Percentiles rank a stretch among this genome's conserved stretches.
phyloP scores from a whole-genome alignment of 176 grass and related monocot species.

The Canna indica region DNA sequence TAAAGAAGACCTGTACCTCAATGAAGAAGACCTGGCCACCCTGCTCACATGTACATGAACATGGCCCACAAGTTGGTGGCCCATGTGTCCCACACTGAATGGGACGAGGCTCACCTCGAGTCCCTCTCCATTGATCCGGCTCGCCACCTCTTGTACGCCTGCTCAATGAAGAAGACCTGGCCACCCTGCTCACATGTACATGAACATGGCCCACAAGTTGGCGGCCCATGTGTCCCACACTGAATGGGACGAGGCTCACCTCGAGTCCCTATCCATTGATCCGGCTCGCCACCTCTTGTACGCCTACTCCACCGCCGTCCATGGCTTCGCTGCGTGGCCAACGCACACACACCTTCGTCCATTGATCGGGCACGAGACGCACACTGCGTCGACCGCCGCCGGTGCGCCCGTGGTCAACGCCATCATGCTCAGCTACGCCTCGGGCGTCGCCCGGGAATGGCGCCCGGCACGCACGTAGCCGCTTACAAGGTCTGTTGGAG shows the following conservation, averaged over 20 bases:
- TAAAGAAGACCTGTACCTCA: no score
- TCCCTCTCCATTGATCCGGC: conserved; percentile 49
- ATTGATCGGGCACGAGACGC: conserved; percentile 61
- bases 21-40: no score
- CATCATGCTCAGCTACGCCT: conserved; percentile 50
- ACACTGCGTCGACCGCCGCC: conserved; percentile 62
- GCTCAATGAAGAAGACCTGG: no score
- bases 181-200: no score
- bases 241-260: conserved; percentile 50
- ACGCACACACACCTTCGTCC: no score
- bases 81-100: conserved; percentile 42
- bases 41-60: conserved; percentile 75
- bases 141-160: conserved; percentile 66
- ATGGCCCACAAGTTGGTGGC: conserved; percentile 31
- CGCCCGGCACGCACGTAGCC: conserved; percentile 53
- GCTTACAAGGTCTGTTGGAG: conserved; percentile 87
- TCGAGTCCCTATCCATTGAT: conserved; percentile 50
- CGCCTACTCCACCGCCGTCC: conserved; percentile 60
- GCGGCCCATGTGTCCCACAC: conserved; percentile 37
- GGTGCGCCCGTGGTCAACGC: conserved; percentile 34
- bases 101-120: conserved; percentile 53
- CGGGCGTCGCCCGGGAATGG: conserved; percentile 62
- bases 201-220: conserved; percentile 45
- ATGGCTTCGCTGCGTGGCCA: conserved; percentile 47
- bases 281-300: conserved; percentile 59